A percentile compares a stretch with the other conserved stretches of the same genome.
Conservation (phyloP, 75 land plant genomes). For the Cunninghamia lanceolata region DNA sequence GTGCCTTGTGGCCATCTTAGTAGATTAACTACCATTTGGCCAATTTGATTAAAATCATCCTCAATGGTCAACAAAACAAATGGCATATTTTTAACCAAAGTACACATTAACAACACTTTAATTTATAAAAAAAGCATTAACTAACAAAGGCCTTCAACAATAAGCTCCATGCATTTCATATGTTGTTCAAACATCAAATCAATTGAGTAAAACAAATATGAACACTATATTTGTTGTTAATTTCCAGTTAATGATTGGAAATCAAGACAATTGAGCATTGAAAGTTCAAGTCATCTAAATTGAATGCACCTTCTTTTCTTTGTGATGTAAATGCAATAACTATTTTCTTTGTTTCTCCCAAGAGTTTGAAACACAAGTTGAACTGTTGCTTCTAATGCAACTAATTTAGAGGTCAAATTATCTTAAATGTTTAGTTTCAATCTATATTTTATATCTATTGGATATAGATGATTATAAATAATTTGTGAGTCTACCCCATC, state of each 20-base stretch:
- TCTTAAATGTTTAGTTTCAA: not conserved
- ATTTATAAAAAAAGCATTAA: not conserved
- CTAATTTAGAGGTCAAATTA: not conserved
- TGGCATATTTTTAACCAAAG: not conserved
- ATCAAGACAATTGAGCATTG: not conserved
- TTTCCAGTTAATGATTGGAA: not conserved
- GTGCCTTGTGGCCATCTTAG: constrained; percentile 92
- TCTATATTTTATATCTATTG: not conserved
- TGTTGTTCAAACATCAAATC: not conserved
- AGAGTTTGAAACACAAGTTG: not conserved
- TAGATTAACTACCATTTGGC: constrained; percentile 92
- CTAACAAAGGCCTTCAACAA: not conserved
- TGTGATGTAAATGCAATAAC: not conserved
- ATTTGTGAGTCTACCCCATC: not conserved
- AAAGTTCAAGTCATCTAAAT: not conserved
- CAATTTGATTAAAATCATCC: constrained; percentile 97
- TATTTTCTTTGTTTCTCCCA: not conserved
- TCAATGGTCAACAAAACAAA: constrained; percentile 71
- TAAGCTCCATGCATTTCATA: not conserved
- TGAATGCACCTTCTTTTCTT: not conserved
- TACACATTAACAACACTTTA: not conserved
- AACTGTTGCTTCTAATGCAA: not conserved
- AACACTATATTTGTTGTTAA: not conserved
- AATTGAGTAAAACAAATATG: not conserved
- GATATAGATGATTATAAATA: not conserved